phyloP scores from a whole-genome alignment of 257 asterid species.

The Lycium ferocissimum region DNA sequence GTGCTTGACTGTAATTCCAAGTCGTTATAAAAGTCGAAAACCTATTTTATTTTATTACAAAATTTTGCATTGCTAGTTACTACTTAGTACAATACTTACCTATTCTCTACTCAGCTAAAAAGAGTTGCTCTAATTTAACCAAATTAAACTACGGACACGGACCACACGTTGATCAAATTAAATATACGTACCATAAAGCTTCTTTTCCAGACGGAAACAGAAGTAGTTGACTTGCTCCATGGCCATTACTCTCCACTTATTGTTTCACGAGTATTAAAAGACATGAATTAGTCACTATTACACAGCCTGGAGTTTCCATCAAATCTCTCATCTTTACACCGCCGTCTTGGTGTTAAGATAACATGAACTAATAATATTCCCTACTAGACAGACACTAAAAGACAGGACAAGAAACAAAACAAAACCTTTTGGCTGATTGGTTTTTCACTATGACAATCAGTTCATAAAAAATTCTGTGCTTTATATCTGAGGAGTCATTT shows the following conservation, averaged over 20 bases:
- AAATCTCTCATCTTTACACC: neutral
- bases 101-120: too few relatives aligned
- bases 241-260: neutral
- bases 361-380: neutral
- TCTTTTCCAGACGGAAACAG: neutral
- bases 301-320: neutral
- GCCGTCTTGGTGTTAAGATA: constrained; percentile 13
- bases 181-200: neutral
- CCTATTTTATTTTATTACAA: too few relatives aligned
- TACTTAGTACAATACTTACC: too few relatives aligned
- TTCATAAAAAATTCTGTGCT: neutral
- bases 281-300: constrained; percentile 20
- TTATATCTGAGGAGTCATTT: neutral
- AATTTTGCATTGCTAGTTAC: too few relatives aligned
- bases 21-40: too few relatives aligned
- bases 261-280: neutral
- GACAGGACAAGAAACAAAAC: neutral
- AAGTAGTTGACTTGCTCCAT: neutral
- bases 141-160: too few relatives aligned
- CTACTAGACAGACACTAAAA: neutral
- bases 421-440: neutral
- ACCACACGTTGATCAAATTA: neutral
- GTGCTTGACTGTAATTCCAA: too few relatives aligned
- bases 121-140: too few relatives aligned
- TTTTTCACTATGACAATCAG: neutral